Base-by-base conservation (phyloP, 352 stramenopile genomes). In the Thalassiosira hispida region DNA sequence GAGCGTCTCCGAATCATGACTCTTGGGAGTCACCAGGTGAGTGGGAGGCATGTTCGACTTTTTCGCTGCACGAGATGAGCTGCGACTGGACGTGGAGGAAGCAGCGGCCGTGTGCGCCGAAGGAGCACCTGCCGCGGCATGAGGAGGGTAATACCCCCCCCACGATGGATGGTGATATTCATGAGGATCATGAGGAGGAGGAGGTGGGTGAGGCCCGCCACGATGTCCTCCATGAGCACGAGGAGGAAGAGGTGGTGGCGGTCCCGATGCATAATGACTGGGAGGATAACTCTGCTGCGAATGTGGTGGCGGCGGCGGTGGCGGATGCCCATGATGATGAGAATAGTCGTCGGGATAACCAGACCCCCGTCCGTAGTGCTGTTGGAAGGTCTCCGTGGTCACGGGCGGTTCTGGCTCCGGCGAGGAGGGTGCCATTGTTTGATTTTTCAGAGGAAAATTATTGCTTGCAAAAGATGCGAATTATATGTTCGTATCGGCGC, bases 321-420 rank as follows among this genome's bases (percentile, higher is more conserved):
- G 56, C 14, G 67, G 67, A 40, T 76, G 33, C 0, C 55, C 55
- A 46, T 18, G 40, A 67, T 49, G 27, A 53, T 70, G 42, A 57
- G 14, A 46, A 44, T 35, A 33, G 31, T 65, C 56, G 33, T 70
- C 61, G 61, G 66, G 31, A 33, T 72, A 72, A 55, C 67, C 56
- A 22, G 18, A 27, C 7, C 67, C 67, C 56, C 67, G 11, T 12
- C 67, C 67, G 14, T 76, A 76, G n/a, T 76, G 56, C 55, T 76
- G 60, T 42, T 76, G 67, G 14, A 69, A 76, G 16, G 55, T 63
- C 33, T 68, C 67, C 20, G 67, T 76, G 7, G 53, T 75, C 22
- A 47, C 42, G 5, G 44, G 14, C 46, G 55, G 55, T 51, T 35
- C 38, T 27, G 35, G 4, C 25, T 38, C 3, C 5, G 64, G 31